Evolutionary conservation across 2,329 filamentous ascomycete species (phyloP), one percentile per base, ranked within the genome.

Genomic region (Alternaria novae-zelandiae): DNA sequence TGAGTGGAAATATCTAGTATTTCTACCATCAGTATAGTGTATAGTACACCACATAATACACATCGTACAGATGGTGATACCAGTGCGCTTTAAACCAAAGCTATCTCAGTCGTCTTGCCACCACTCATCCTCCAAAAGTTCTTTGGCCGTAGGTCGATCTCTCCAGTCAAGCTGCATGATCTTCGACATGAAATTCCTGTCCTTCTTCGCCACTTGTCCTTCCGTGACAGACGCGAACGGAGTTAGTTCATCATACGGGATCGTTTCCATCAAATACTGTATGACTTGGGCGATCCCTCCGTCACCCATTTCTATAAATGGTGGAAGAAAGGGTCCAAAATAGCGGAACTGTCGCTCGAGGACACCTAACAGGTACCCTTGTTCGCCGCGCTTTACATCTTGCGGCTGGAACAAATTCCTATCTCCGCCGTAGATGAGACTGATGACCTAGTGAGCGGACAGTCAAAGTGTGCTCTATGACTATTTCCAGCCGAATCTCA

Each of bases 381-480:
- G 69, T 45, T 74, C 46, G 26, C 73, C 68, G 17, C 67, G 64
- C 12, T 63, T 58, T 20, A 73, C n/a, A 7, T 60, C 67, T 58
- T 68, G 59, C 20, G 74, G 71, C 47, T 63, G 65, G 61, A 77
- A 76, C 12, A 77, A 61, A 51, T 74, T 71, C 21, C 70, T 71
- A 57, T 70, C 30, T 28, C 62, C 66, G 12, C 73, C 74, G 45
- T 66, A 77, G 36, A 78, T 66, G 2, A 76, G 66, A 59, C 68
- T 74, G 21, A 77, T 73, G 2, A 77, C 69, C 74, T 77, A 6
- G 3, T 54, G 8, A 55, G 41, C 15, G 7, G 32, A n/a, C 15
- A 3, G 32, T 41, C 32, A 41, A 4, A 8, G 2, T 41, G 3
- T 41, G 32, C 32, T 41, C 5, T n/a, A 5, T 41, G 32, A 41